Conservation (phyloP, 1,139 yeast species). For the Maudiozyma humilis region DNA sequence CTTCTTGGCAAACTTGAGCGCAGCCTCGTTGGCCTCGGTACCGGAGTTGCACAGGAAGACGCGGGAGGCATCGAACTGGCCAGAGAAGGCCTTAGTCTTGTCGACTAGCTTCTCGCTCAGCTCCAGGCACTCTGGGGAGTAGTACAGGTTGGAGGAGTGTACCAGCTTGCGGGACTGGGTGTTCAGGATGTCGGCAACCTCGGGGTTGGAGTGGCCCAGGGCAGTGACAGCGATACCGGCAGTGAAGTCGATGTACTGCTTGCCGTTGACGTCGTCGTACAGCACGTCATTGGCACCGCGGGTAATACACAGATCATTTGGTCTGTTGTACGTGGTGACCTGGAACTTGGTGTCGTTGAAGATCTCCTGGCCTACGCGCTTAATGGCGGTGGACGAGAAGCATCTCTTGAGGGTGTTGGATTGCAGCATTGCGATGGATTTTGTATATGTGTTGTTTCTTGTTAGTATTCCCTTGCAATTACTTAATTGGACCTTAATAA, state of each 20-base stretch:
- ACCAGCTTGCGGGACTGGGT: conserved; percentile 68
- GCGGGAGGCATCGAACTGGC: conserved; percentile 68
- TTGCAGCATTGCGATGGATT: not conserved
- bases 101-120: conserved; percentile 64
- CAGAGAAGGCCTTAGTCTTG: conserved; percentile 61
- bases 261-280: conserved; percentile 56
- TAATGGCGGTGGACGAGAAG: conserved; percentile 12
- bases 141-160: conserved; percentile 80
- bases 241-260: conserved; percentile 78
- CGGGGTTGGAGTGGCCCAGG: conserved; percentile 77
- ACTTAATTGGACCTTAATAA: not conserved
- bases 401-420: conserved; percentile 17
- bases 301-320: conserved; percentile 27
- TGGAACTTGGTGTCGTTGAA: conserved; percentile 16
- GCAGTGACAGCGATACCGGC: conserved; percentile 98
- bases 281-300: conserved; percentile 28
- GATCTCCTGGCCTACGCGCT: conserved; percentile 6
- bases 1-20: conserved; percentile 88
- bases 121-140: conserved; percentile 77
- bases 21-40: conserved; percentile 97
- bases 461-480: not conserved
- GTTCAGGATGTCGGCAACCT: conserved; percentile 56
- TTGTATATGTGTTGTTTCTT: not conserved
- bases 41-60: conserved; percentile 93
- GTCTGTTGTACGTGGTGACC: conserved; percentile 32